These are phyloP conservation scores for Microcos paniculata DNA, from an alignment of 345 rosid species.

Conservation along the genomic window DNA sequence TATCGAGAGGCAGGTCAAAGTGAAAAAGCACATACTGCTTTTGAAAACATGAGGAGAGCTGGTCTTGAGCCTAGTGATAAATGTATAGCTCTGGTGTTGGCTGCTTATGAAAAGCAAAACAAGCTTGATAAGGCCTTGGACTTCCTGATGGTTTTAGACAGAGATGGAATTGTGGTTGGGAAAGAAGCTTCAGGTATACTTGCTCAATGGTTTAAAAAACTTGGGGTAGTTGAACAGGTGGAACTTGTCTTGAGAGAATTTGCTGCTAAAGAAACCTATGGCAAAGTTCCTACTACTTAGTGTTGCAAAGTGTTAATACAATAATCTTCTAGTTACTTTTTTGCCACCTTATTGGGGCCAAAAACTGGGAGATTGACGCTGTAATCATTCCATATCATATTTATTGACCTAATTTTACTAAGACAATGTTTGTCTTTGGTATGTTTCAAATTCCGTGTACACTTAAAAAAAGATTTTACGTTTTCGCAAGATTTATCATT, in stretches of 20 bases:
- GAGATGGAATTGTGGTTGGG: slow-evolving; percentile 45
- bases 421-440: too few species aligned
- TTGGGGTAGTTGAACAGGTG: slow-evolving; percentile 72
- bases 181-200: slow-evolving; percentile 61
- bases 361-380: neutral
- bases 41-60: slow-evolving; percentile 79
- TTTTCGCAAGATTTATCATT: too few species aligned
- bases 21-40: slow-evolving; percentile 52
- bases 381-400: neutral
- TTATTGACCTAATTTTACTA: too few species aligned
- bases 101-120: slow-evolving; percentile 59
- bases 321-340: neutral
- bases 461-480: too few species aligned
- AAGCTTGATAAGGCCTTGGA: slow-evolving; percentile 57
- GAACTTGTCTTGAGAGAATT: slow-evolving; percentile 61
- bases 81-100: slow-evolving; percentile 65
- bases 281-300: neutral
- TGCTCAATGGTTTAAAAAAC: slow-evolving; percentile 67
- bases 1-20: slow-evolving; percentile 58
- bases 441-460: too few species aligned
- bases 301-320: neutral
- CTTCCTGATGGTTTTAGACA: slow-evolving; percentile 58
- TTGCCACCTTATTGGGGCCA: neutral
- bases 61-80: slow-evolving; percentile 67
- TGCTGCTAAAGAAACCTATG: slow-evolving; percentile 19